Evolutionary conservation across 2,329 filamentous ascomycete genomes (phyloP).

Genomic region (Myriangium duriaei): DNA sequence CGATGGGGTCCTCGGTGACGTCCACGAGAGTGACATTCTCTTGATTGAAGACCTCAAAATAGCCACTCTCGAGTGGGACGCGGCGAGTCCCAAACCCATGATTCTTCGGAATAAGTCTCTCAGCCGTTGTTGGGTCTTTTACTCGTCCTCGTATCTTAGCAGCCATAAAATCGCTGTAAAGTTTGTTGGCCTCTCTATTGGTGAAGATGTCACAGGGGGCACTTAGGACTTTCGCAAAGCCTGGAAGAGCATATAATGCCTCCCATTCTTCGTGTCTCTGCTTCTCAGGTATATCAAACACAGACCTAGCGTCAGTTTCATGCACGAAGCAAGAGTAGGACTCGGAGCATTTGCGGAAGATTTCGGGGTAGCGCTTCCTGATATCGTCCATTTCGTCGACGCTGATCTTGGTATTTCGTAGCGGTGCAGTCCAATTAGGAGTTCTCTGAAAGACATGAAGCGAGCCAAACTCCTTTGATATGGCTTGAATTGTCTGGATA

Average conservation of each 20-base stretch:
- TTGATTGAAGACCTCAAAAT: constrained; percentile 20
- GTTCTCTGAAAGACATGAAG: constrained; percentile 53
- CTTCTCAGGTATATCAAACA: not conserved
- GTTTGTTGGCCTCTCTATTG: constrained; percentile 23
- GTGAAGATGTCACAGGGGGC: constrained; percentile 21
- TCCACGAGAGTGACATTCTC: constrained; percentile 17
- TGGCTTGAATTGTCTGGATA: constrained; percentile 51
- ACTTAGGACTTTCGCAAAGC: constrained; percentile 5
- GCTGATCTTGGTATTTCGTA: constrained; percentile 35
- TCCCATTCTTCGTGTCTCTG: not conserved
- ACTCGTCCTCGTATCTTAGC: constrained; percentile 9
- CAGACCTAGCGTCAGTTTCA: not conserved
- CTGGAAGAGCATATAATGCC: not conserved
- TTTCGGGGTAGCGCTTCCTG: constrained; percentile 21
- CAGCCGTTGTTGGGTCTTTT: constrained; percentile 5
- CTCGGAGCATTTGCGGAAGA: not conserved
- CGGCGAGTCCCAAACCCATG: constrained; percentile 10
- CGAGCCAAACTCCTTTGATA: constrained; percentile 41
- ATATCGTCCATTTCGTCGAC: constrained; percentile 32
- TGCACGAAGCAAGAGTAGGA: constrained; percentile 1
- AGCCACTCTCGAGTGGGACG: constrained; percentile 24
- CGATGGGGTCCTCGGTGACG: constrained; percentile 33
- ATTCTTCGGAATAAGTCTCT: constrained; percentile 7
- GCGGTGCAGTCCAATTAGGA: constrained; percentile 36
- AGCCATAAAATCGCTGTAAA: constrained; percentile 19